Percentiles rank a stretch among this genome's conserved stretches.
phyloP scores from a whole-genome alignment of 805 yeast genomes.

The Metschnikowia colocasiae region DNA sequence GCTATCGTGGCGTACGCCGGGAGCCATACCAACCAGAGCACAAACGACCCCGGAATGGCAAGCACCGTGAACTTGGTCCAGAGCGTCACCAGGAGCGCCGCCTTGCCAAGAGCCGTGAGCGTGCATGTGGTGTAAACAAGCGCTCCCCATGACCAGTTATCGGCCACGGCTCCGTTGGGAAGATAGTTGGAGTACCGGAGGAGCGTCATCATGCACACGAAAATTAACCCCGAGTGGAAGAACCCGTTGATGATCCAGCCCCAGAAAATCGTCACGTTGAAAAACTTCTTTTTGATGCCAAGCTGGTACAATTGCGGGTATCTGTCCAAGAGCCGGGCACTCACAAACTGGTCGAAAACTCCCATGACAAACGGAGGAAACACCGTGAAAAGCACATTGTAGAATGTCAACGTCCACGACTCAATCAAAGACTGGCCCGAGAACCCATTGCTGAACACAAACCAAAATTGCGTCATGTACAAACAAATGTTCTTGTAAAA shows the following conservation, averaged over 20 bases:
- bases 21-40: constrained; percentile 78
- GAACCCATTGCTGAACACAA: constrained; percentile 83
- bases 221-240: constrained; percentile 85
- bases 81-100: constrained; percentile 83
- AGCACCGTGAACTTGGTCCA: constrained; percentile 93
- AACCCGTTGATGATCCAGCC: constrained; percentile 96
- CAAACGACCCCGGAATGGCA: constrained; percentile 93
- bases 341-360: constrained; percentile 92
- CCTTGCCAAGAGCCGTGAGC: constrained; percentile 88
- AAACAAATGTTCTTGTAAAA: constrained; percentile 94
- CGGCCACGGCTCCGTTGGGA: constrained; percentile 65
- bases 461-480: constrained; percentile 99
- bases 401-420: constrained; percentile 96
- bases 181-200: constrained; percentile 66
- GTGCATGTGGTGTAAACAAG: constrained; percentile 84
- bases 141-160: constrained; percentile 95
- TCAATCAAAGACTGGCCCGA: constrained; percentile 96
- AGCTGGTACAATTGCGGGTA: constrained; percentile 90
- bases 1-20: constrained; percentile 86
- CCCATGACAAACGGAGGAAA: constrained; percentile 96
- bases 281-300: constrained; percentile 85
- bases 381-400: constrained; percentile 91
- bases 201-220: constrained; percentile 64
- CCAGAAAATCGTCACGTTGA: constrained; percentile 92
- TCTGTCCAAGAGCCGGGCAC: constrained; percentile 81